A percentile compares a stretch with the other conserved stretches of the same genome.
Conservation (phyloP, 805 yeast species). For the Scheffersomyces coipomensis region DNA sequence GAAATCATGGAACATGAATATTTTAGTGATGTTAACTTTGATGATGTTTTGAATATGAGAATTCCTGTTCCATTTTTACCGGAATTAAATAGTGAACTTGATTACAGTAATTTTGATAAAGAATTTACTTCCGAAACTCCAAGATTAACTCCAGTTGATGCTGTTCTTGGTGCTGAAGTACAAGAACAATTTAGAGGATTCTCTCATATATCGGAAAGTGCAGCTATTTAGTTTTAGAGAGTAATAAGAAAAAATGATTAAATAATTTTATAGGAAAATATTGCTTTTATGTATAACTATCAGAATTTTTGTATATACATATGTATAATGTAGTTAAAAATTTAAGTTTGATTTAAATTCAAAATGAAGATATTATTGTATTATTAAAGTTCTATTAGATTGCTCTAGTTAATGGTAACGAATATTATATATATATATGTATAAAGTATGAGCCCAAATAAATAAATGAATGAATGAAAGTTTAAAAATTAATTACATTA, state of each 20-base stretch:
- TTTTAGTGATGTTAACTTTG: constrained; percentile 86
- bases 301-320: too few relatives aligned
- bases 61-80: constrained; percentile 91
- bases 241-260: not conserved
- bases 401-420: too few relatives aligned
- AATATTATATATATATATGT: too few relatives aligned
- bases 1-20: constrained; percentile 97
- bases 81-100: constrained; percentile 81
- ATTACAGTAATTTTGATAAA: constrained; percentile 88
- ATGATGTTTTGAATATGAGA: constrained; percentile 69
- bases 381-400: too few relatives aligned
- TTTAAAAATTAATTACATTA: constrained; percentile 14
- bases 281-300: not conserved
- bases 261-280: not conserved
- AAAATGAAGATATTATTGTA: too few relatives aligned
- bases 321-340: too few relatives aligned
- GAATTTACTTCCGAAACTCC: constrained; percentile 95
- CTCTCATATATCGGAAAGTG: constrained; percentile 76
- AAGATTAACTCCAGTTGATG: constrained; percentile 89
- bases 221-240: constrained; percentile 22
- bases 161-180: constrained; percentile 78
- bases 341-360: too few relatives aligned
- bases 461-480: too few relatives aligned
- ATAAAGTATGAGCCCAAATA: too few relatives aligned
- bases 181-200: constrained; percentile 98